phyloP scores from a whole-genome alignment of 441 rosid genomes.

The Adansonia rubrostipa region DNA sequence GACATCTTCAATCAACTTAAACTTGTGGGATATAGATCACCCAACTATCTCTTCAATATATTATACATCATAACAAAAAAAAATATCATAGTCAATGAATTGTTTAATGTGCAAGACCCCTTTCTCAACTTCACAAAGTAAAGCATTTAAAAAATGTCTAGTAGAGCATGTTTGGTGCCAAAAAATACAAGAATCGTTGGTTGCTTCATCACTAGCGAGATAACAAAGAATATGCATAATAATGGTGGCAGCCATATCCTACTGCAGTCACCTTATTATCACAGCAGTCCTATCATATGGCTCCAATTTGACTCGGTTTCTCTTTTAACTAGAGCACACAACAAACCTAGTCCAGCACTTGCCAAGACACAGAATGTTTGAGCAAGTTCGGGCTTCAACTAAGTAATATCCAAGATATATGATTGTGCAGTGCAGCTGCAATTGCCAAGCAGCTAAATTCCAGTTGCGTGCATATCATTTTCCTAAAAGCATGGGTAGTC shows the following conservation, averaged over 20 bases:
- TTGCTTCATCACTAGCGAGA: constrained; percentile 4
- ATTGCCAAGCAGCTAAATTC: neutral
- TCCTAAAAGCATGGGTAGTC: neutral
- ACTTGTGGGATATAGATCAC: neutral
- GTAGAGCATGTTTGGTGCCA: neutral
- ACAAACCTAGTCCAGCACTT: neutral
- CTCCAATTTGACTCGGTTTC: constrained; percentile 20
- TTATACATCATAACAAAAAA: neutral
- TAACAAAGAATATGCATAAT: neutral
- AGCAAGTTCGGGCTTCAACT: constrained; percentile 9
- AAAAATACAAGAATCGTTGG: neutral
- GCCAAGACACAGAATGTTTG: neutral
- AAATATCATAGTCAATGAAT: neutral
- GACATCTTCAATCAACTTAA: neutral
- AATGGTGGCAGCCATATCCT: neutral
- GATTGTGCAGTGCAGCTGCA: neutral
- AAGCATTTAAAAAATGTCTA: neutral
- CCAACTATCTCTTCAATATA: neutral
- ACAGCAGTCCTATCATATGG: constrained; percentile 8
- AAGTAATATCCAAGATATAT: constrained; percentile 15
- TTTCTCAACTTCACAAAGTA: neutral
- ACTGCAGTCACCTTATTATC: neutral
- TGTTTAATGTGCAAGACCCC: neutral
- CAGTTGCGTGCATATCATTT: neutral
- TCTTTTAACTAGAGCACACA: neutral